phyloP scores from a whole-genome alignment of 1,284 basidiomycete genomes.

The Athelia psychrophila region DNA sequence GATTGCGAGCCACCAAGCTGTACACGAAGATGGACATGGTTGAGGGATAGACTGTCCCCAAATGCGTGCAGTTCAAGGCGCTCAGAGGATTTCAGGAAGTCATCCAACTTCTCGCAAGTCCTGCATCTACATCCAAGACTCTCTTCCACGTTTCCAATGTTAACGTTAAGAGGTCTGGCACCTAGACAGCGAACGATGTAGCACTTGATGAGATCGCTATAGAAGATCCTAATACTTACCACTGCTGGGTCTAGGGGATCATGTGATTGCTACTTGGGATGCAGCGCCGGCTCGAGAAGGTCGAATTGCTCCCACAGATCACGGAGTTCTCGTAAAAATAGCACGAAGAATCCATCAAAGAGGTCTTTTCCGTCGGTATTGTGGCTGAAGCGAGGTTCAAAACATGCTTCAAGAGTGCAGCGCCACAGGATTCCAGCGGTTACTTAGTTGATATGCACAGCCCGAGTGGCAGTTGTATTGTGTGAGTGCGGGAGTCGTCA shows the following conservation, averaged over 20 bases:
- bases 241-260: too few species aligned
- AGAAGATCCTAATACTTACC: background rate
- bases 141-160: background rate
- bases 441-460: too few species aligned
- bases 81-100: background rate
- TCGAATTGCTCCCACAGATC: background rate
- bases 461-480: too few species aligned
- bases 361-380: background rate
- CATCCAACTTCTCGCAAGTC: background rate
- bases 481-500: too few species aligned
- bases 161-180: background rate
- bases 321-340: background rate
- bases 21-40: background rate
- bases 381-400: too few species aligned
- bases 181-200: background rate
- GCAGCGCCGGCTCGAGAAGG: background rate
- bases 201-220: background rate
- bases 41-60: background rate
- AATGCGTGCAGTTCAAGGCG: background rate
- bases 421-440: too few species aligned
- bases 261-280: too few species aligned
- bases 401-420: too few species aligned
- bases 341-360: background rate
- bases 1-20: background rate
- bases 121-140: background rate